These are phyloP conservation scores for Exsudoporus frostii DNA, from an alignment of 768 basidiomycete species.

Conservation along the genomic window DNA sequence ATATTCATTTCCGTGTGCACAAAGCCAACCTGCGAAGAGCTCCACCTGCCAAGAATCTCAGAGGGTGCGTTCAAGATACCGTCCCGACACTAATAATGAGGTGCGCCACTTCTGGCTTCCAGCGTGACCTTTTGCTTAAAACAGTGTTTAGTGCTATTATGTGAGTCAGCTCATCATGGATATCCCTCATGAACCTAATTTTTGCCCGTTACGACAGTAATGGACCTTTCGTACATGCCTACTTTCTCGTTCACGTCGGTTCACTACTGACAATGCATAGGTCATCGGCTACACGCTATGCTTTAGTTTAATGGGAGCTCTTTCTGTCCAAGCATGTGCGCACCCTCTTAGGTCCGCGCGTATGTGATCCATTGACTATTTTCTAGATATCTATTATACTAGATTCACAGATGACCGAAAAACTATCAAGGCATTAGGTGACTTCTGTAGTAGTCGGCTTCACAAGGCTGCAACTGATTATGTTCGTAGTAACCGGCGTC, in stretches of 20 bases:
- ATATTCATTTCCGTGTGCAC: neutral
- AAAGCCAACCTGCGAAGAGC: neutral
- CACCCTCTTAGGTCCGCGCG: no score
- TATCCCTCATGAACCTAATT: neutral
- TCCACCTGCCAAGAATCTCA: neutral
- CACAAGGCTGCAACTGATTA: neutral
- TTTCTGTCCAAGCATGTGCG: no score
- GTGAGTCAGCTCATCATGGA: neutral
- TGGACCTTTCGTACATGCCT: neutral
- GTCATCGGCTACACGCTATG: conserved; percentile 14
- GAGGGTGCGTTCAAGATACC: neutral
- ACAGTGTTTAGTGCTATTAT: neutral
- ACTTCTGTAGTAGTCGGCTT: neutral
- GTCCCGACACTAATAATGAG: neutral
- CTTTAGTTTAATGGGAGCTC: neutral
- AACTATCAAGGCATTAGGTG: conserved; percentile 9
- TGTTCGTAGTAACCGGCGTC: neutral
- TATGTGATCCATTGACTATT: no score
- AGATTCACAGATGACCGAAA: conserved; percentile 16
- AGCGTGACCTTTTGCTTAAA: neutral
- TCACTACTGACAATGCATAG: neutral
- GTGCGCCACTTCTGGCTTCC: neutral
- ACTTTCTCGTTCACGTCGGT: neutral
- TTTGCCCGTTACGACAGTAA: neutral
- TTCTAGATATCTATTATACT: conserved; percentile 18